Evolutionary conservation across 1,284 basidiomycete species (phyloP), one percentile per base, ranked within the genome.

Genomic region (Pseudozyma thailandica): DNA sequence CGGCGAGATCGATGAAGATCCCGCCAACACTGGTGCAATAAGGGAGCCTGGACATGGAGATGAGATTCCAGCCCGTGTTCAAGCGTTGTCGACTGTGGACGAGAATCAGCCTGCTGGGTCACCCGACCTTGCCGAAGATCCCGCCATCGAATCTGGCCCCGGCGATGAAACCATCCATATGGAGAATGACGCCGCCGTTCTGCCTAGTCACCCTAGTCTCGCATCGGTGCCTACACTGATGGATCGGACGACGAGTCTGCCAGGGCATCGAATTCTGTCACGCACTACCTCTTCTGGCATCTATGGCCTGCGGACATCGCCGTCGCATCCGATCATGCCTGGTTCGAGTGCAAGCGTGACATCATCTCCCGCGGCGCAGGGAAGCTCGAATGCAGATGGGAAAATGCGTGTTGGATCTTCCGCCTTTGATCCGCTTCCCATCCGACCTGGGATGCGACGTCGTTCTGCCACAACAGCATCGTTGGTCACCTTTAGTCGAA

Each of bases 1-100:
- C 2, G 70, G 70, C 20, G 71, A 69, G 54, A 73, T 69, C 12
- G 65, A 73, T 38, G 53, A 59, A 37, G 57, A 64, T n/a, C 39
- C 21, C 1, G 37, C 16, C 4, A 18, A 18, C 30, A 33, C 23
- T 3, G 13, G 33, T n/a, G 21, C 28, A 4, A 42, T 44, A 1
- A 12, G 27, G 12, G 42, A 49, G 15, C 47, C 31, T 15, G 39
- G 23, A 15, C 41, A 41, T 2, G 43, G 20, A 1, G 38, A 21
- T 4, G 31, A 25, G 51, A 25, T 31, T 25, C 28, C 21, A 2
- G 25, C 26, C 35, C 13, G 27, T 25, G 13, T 16, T 39, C 46
- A 38, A 10, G 23, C 23, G 18, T 33, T 57, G 6, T 39, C 49
- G 4, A 43, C 60, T 21, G 53, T 56, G 15, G 45, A 56, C 25